Conservation (phyloP, 495 filamentous ascomycete genomes). For the Penicillium longicatenatum region DNA sequence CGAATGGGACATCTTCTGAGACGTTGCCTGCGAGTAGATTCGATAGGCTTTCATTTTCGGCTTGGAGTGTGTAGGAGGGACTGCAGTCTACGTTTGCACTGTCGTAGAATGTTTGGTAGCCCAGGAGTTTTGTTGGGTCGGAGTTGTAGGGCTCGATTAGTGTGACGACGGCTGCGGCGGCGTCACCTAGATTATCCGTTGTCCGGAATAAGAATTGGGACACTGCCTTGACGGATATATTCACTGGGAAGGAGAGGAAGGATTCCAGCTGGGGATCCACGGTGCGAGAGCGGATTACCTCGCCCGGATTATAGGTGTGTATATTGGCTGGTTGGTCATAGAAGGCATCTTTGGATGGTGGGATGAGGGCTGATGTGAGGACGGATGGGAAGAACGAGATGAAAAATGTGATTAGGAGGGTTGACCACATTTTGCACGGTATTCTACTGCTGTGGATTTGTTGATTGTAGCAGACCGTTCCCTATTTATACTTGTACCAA, state of each 20-base stretch:
- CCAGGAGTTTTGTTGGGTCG: constrained; percentile 21
- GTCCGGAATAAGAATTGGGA: constrained; percentile 26
- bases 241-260: constrained; percentile 7
- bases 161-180: constrained; percentile 21
- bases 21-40: background rate
- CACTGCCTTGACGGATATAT: constrained; percentile 16
- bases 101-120: constrained; percentile 24
- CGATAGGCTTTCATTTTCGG: constrained; percentile 3
- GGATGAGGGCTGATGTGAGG: background rate
- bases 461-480: too few species aligned
- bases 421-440: background rate
- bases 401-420: background rate
- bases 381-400: background rate
- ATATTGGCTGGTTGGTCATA: constrained; percentile 1
- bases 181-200: constrained; percentile 22
- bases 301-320: constrained; percentile 3
- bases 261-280: constrained; percentile 11
- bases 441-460: too few species aligned
- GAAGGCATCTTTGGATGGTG: background rate
- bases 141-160: constrained; percentile 24
- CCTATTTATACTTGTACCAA: too few species aligned
- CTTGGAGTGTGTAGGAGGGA: constrained; percentile 21
- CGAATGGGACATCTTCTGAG: background rate
- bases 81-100: constrained; percentile 19
- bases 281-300: constrained; percentile 21